These are phyloP conservation scores for Cytospora piceicola DNA, from an alignment of 2,329 filamentous ascomycete species.

Conservation along the genomic window DNA sequence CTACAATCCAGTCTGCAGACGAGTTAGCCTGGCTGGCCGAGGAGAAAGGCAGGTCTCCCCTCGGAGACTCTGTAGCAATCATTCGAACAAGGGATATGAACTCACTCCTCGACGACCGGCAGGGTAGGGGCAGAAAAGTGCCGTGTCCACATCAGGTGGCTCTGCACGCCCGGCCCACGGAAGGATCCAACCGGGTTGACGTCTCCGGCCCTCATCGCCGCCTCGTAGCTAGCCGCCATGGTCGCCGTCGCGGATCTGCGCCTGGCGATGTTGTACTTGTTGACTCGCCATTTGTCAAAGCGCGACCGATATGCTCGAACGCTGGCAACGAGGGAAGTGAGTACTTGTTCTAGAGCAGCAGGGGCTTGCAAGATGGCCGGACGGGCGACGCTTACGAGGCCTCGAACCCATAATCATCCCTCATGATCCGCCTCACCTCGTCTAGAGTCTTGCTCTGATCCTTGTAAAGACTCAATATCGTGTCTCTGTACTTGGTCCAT, in stretches of 20 bases:
- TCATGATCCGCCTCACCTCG: conserved; percentile 48
- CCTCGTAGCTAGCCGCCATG: conserved; percentile 3
- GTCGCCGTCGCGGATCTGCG: conserved; percentile 13
- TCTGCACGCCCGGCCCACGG: conserved; percentile 1
- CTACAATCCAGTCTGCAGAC: neutral
- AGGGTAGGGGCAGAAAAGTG: conserved; percentile 21
- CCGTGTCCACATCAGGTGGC: conserved; percentile 4
- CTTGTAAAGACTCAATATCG: conserved; percentile 48
- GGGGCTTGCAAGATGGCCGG: neutral
- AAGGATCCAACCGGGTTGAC: neutral
- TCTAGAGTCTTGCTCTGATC: conserved; percentile 45
- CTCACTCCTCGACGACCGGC: conserved; percentile 10
- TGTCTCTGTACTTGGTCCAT: conserved; percentile 44
- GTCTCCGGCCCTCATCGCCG: neutral
- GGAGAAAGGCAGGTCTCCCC: neutral
- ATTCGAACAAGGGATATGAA: neutral
- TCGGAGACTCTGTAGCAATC: neutral
- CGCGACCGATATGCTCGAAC: conserved; percentile 55
- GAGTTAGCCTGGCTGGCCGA: neutral
- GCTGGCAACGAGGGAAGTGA: conserved; percentile 32
- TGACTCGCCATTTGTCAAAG: conserved; percentile 50
- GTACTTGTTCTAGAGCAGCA: conserved; percentile 15
- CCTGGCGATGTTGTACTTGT: conserved; percentile 48
- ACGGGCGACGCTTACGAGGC: conserved; percentile 44
- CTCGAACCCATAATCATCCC: conserved; percentile 44